Evolutionary conservation across 768 basidiomycete species (phyloP), one percentile per base, ranked within the genome.

Genomic region (Auriscalpium vulgare): DNA sequence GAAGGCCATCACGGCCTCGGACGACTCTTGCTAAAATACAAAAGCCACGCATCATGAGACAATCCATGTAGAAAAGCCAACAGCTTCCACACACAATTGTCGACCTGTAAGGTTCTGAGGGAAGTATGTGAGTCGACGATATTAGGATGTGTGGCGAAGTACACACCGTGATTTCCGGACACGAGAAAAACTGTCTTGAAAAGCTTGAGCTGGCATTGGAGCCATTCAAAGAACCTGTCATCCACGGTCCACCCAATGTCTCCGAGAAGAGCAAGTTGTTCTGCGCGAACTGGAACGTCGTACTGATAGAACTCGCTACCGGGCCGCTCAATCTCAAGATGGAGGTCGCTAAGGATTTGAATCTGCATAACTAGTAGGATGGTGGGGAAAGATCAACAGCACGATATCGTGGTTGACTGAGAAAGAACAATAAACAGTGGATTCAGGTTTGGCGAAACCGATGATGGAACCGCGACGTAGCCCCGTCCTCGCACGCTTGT

Each of bases 211-310:
- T 72, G 72, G 2, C 35, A 13, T 21, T 62, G 57, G 5, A 75
- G 55, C 67, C 70, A 74, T 9, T 59, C 65, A 46, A 74, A 73
- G 2, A 73, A 55, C 5, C 64, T 56, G 13, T 63, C 64, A 34
- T 72, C 64, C 10, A 55, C 35, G 1, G 70, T 73, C 37, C 58
- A 58, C n/a, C 72, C 74, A 4, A 74, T 70, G 56, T 74, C 72
- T 1, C 74, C 73, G 1, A 75, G 63, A 0, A 75, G 55, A 0
- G 72, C 72, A 16, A 74, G 66, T 51, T 63, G 56, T 1, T 64
- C 57, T 4, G 68, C 67, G 13, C 36, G 21, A 2, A 54, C 66
- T 0, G 69, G 68, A 37, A 72, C 62, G 9, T 66, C 56, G 54
- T 60, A 71, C 49, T 62, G 43, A 53, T 66, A 67, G 23, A 66